Evolutionary conservation across 1,284 basidiomycete species (phyloP).

Genomic region (Marasmius sp.): DNA sequence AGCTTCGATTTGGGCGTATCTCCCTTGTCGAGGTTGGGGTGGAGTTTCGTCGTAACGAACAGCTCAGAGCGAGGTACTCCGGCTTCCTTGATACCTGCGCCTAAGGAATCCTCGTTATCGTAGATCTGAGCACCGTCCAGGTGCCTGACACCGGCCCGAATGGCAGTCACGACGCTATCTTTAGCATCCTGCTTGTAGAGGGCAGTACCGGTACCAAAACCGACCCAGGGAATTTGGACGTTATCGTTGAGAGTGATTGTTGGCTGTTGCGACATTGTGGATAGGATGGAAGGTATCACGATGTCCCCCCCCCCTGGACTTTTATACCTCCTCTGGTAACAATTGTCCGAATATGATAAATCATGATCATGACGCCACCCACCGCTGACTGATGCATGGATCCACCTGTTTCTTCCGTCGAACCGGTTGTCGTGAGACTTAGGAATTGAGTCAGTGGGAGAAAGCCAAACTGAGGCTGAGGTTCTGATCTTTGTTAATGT

Average conservation of each 20-base stretch:
- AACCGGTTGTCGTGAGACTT: no score
- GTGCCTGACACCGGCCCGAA: constrained; percentile 64
- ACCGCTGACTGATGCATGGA: no score
- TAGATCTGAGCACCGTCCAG: constrained; percentile 75
- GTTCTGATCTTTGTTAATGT: no score
- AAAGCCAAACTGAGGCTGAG: no score
- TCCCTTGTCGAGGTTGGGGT: constrained; percentile 31
- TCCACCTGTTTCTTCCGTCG: no score
- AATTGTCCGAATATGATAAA: no score
- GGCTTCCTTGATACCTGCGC: constrained; percentile 46
- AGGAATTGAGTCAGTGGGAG: no score
- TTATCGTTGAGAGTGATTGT: constrained; percentile 61
- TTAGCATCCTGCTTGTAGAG: constrained; percentile 53
- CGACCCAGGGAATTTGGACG: constrained; percentile 57
- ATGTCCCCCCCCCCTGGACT: not conserved
- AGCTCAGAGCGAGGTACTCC: constrained; percentile 56
- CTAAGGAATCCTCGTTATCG: constrained; percentile 16
- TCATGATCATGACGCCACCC: no score
- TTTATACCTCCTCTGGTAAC: not conserved
- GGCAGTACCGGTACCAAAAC: constrained; percentile 70
- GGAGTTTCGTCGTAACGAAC: constrained; percentile 70
- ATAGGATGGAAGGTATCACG: not conserved
- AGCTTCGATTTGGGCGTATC: constrained; percentile 53
- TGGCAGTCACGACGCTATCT: constrained; percentile 48
- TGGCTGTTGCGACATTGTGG: not conserved